These are phyloP conservation scores for Perkinsus marinus DNA, from an alignment of 169 alveolate species.

Conservation along the genomic window DNA sequence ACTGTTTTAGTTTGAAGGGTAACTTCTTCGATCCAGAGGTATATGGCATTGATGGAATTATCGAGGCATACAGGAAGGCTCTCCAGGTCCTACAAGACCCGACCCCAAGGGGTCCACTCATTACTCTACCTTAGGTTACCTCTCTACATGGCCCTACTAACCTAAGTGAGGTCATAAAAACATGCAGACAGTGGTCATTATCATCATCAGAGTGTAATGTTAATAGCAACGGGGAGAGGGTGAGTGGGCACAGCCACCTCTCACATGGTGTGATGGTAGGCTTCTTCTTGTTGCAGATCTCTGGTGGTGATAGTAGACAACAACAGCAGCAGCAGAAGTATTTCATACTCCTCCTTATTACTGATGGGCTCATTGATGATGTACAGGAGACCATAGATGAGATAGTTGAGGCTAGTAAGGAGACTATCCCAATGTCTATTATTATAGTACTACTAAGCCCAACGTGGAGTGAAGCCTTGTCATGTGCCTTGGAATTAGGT, in stretches of 20 bases:
- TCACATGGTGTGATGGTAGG: background rate
- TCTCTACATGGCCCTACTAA: constrained; percentile 1
- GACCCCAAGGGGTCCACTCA: too few species aligned
- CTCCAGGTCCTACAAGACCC: too few species aligned
- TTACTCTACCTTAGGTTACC: background rate
- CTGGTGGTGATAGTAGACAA: too few species aligned
- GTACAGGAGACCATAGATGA: constrained; percentile 36
- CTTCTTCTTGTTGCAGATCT: too few species aligned
- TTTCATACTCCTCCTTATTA: constrained; percentile 30
- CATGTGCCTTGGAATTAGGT: background rate
- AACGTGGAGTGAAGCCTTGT: background rate
- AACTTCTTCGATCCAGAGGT: background rate
- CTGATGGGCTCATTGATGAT: constrained; percentile 41
- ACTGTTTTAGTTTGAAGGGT: background rate
- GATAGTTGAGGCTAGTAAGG: constrained; percentile 29
- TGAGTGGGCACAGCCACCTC: background rate
- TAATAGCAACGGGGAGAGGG: background rate
- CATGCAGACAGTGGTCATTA: background rate
- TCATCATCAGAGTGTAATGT: background rate
- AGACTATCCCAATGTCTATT: constrained; percentile 34
- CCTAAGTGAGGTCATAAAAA: background rate
- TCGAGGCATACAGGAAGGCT: background rate
- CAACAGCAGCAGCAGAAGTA: too few species aligned
- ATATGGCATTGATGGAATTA: background rate
- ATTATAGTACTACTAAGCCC: constrained; percentile 10